Evolutionary conservation across 2,329 filamentous ascomycete species (phyloP), one percentile per base, ranked within the genome.

Genomic region (Calonectria pseudoreteaudii): DNA sequence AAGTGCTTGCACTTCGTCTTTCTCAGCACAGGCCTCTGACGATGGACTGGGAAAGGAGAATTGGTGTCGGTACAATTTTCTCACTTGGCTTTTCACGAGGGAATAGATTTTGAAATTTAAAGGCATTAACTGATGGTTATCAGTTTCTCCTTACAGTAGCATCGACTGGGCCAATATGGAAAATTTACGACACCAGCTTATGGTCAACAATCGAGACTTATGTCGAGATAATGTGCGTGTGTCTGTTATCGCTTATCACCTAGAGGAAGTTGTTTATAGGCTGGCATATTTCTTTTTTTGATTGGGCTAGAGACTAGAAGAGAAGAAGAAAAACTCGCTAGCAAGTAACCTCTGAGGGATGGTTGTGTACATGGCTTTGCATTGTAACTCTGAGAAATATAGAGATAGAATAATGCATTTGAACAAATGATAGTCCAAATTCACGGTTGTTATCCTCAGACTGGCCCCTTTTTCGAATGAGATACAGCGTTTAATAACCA

Each of bases 41-140:
- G 5, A 58, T 58, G 52, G 52, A 58, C 20, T 58, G 30, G 52
- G 36, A 31, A 18, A 58, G 36, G 20, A 58, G 36, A n/a, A 7
- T 58, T 23, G 52, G 52, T 2, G 30, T 58, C 23, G 30, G 20
- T 2, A 36, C 52, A 13, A 58, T 58, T 30, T 58, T 58, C 31
- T 58, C 52, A 23, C 30, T 58, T 23, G 52, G 52, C 10, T 58
- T 58, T 28, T 36, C 36, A 30, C 36, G 23, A 58, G 52, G 4
- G 10, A n/a, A n/a, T n/a, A 4, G 14, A 23, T 58, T 4, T 20
- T 3, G 1, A 14, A 20, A 5, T 1, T 1, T 14, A 2, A 10
- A 3, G 23, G 30, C 6, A n/a, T 11, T 0, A 3, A 58, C 20
- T 58, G 5, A 58, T 23, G 3, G 34, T 36, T 58, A 14, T 3